phyloP scores from a whole-genome alignment of 2,329 filamentous ascomycete species.

The Tolypocladium nubicola region DNA sequence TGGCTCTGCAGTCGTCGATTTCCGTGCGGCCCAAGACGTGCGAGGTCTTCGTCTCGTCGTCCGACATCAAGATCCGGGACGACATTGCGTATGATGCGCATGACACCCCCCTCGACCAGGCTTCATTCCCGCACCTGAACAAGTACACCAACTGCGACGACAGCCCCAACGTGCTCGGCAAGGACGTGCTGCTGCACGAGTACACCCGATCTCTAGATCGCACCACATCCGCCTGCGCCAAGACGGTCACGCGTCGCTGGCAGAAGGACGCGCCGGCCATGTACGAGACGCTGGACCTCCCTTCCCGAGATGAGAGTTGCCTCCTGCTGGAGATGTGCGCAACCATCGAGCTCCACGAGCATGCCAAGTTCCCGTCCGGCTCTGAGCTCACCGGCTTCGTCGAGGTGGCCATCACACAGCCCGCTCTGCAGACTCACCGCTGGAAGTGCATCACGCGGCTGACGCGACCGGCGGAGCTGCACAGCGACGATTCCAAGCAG shows the following conservation, averaged over 20 bases:
- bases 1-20: constrained; percentile 42
- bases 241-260: constrained; percentile 44
- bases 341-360: constrained; percentile 47
- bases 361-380: constrained; percentile 45
- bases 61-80: constrained; percentile 38
- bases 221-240: constrained; percentile 44
- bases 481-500: constrained; percentile 30
- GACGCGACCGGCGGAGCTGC: constrained; percentile 44
- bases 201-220: constrained; percentile 45
- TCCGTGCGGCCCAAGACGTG: constrained; percentile 46
- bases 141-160: constrained; percentile 43
- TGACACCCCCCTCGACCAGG: constrained; percentile 29
- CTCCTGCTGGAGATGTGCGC: constrained; percentile 54
- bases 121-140: constrained; percentile 45
- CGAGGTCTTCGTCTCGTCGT: constrained; percentile 48
- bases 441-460: constrained; percentile 53
- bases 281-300: constrained; percentile 37
- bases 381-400: constrained; percentile 50
- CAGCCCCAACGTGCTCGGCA: constrained; percentile 36
- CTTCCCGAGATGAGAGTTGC: constrained; percentile 37
- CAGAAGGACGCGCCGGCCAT: constrained; percentile 47
- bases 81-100: constrained; percentile 34
- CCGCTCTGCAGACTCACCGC: constrained; percentile 40
- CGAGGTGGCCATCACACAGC: constrained; percentile 46
- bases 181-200: constrained; percentile 46